Base-by-base conservation (phyloP, 768 basidiomycete species). In the Naganishia onofrii region DNA sequence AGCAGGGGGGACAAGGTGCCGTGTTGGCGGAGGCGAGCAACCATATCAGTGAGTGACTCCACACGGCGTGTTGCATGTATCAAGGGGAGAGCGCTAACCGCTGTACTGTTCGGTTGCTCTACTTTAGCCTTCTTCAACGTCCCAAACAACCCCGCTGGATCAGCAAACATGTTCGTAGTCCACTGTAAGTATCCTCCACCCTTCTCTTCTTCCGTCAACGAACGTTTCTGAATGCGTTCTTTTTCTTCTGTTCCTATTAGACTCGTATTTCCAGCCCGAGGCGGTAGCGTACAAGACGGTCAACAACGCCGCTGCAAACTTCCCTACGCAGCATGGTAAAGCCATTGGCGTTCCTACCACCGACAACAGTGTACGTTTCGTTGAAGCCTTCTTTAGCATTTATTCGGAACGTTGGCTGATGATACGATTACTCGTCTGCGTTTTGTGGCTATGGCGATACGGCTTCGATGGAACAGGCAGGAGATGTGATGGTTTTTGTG, bases 11-110 rank as follows among this genome's bases (percentile, higher is more conserved):
- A 67, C 36, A 51, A n/a, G 56, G 58, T 36, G 48, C 36, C 0
- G 87, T 89, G 70, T 88, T 91, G 85, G 90, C 89, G 0, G 83
- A 91, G 44, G 91, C 91, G 12, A 87, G 91, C 75, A 94, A 94
- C 79, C 92, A 94, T 77, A 84, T 94, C 66, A 72, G 77, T 78
- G 56, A 56, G 77, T 71, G 34, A 21, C 12, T n/a, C 48, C 19
- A 13, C 19, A 6, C 48, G 48, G n/a, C 23, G n/a, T 51, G 46
- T 51, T 26, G 44, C 13, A 17, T 3, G 48, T 3, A 31, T 31
- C 29, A 31, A 13, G 17, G 32, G 28, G 15, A 32, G 19, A 2
- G 54, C 15, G 54, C 54, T 56, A 13, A 56, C 5, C 29, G 53
- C 9, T 19, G 28, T 26, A 23, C 23, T 51, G n/a, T 12, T 51